Percentiles rank a stretch among this genome's conserved stretches.
Evolutionary conservation across 495 filamentous ascomycete species (phyloP).

Genomic region (Hypoxylon trugodes): DNA sequence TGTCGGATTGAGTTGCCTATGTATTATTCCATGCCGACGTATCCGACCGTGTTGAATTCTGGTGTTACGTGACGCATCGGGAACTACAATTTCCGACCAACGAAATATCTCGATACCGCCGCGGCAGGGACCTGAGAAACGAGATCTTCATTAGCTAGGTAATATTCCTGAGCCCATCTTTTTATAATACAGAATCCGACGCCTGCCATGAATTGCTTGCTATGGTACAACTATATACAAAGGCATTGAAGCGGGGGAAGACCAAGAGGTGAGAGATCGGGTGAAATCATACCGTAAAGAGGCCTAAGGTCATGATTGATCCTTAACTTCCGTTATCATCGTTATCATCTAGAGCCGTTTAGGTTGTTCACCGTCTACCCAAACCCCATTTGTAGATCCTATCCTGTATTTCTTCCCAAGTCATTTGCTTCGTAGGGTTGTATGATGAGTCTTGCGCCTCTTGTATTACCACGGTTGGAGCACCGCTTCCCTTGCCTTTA

Average conservation of each 20-base stretch:
- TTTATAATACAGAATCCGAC: slow-evolving; percentile 26
- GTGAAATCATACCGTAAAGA: too few relatives aligned
- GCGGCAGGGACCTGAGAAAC: too few relatives aligned
- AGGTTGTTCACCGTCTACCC: slow-evolving; percentile 57
- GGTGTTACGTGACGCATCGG: too few relatives aligned
- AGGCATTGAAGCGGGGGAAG: too few relatives aligned
- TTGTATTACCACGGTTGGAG: slow-evolving; percentile 94
- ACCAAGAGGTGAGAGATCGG: too few relatives aligned
- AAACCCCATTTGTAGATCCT: slow-evolving; percentile 84
- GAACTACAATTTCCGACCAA: too few relatives aligned
- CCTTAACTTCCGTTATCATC: too few relatives aligned
- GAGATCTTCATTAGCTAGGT: slow-evolving; percentile 14
- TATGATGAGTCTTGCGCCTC: slow-evolving; percentile 70
- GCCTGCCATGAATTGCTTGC: slow-evolving; percentile 4
- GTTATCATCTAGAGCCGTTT: too few relatives aligned
- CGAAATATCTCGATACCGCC: too few relatives aligned
- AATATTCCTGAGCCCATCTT: slow-evolving; percentile 11
- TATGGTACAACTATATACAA: slow-evolving; percentile 34
- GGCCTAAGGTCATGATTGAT: too few relatives aligned
- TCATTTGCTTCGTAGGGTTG: slow-evolving; percentile 62
- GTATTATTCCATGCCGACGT: slow-evolving; percentile 13
- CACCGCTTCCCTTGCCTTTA: slow-evolving; percentile 78
- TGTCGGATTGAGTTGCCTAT: not conserved
- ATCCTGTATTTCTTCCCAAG: slow-evolving; percentile 91
- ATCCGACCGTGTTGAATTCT: slow-evolving; percentile 12